These are phyloP conservation scores for Pythium dissotocum DNA, from an alignment of 352 stramenopile genomes.

Conservation along the genomic window DNA sequence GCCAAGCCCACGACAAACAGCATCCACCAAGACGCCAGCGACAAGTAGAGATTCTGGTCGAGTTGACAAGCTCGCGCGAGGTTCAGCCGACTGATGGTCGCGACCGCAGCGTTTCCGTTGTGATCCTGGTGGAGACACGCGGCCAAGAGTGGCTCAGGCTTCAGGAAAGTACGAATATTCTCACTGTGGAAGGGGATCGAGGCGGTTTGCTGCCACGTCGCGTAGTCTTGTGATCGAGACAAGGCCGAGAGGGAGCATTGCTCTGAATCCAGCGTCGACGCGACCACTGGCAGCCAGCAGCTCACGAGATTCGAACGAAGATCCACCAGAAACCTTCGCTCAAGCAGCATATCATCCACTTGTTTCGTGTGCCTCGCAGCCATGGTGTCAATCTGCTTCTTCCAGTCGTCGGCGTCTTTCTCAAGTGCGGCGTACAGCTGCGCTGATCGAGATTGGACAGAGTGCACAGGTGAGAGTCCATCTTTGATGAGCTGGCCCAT, in stretches of 20 bases:
- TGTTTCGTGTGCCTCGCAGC: background rate
- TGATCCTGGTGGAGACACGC: background rate
- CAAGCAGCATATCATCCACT: conserved; percentile 3
- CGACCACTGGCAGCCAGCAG: conserved; percentile 3
- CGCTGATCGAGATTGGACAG: conserved; percentile 2
- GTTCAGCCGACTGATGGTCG: conserved; percentile 27
- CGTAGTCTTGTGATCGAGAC: background rate
- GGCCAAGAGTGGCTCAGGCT: conserved; percentile 1
- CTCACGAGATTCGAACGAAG: conserved; percentile 2
- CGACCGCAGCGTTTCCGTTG: background rate
- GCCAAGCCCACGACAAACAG: conserved; percentile 44
- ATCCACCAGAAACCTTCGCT: conserved; percentile 15
- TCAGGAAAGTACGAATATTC: background rate
- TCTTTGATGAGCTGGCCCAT: background rate
- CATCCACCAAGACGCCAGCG: conserved; percentile 63
- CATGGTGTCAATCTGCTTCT: background rate
- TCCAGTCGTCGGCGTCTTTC: conserved; percentile 10
- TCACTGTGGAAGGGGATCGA: conserved; percentile 11
- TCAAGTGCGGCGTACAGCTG: conserved; percentile 12
- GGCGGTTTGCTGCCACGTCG: conserved; percentile 2
- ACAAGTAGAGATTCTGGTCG: conserved; percentile 65
- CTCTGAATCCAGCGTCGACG: background rate
- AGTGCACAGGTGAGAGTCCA: background rate
- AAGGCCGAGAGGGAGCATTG: conserved; percentile 4
- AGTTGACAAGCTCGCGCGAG: conserved; percentile 45